Percentiles rank a stretch among this genome's conserved stretches.
Evolutionary conservation across 208 protist species (phyloP).

Genomic region (Leishmania mexicana): DNA sequence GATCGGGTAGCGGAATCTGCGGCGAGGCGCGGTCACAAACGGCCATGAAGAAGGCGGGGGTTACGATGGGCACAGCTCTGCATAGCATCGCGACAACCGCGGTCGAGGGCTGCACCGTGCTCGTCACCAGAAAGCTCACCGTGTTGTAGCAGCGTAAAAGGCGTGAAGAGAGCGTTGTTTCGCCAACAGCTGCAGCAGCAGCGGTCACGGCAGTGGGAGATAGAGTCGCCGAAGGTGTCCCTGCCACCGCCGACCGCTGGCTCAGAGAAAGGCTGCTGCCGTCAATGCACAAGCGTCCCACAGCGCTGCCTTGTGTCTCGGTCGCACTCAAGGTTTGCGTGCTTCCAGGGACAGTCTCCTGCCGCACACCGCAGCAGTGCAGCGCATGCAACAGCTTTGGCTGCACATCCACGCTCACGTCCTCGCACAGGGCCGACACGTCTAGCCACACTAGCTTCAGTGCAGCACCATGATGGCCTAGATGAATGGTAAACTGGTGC

Average conservation of each 20-base stretch:
- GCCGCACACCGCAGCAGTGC: conserved; percentile 50
- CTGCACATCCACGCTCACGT: conserved; percentile 39
- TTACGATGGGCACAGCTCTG: conserved; percentile 58
- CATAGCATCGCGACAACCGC: conserved; percentile 67
- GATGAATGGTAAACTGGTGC: conserved; percentile 41
- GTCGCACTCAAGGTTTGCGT: not conserved
- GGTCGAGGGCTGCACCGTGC: conserved; percentile 47
- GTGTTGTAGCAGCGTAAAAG: conserved; percentile 22
- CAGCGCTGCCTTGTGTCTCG: not conserved
- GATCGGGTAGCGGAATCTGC: conserved; percentile 58
- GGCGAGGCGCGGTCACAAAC: conserved; percentile 39
- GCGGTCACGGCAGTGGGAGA: not conserved
- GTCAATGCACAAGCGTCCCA: not conserved
- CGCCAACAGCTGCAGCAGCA: not conserved
- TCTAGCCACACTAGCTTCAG: conserved; percentile 61
- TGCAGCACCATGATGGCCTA: conserved; percentile 58
- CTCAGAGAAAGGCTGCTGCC: conserved; percentile 17
- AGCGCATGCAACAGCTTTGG: conserved; percentile 53
- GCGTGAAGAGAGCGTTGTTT: not conserved
- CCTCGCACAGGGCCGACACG: conserved; percentile 51
- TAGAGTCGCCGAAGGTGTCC: conserved; percentile 27
- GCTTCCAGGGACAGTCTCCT: not conserved
- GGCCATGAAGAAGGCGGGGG: conserved; percentile 57
- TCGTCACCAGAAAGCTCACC: conserved; percentile 35
- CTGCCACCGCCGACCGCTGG: conserved; percentile 22